Percentiles rank a stretch among this genome's conserved stretches.
Evolutionary conservation across 257 asterid species (phyloP).

Genomic region (Mentha longifolia): DNA sequence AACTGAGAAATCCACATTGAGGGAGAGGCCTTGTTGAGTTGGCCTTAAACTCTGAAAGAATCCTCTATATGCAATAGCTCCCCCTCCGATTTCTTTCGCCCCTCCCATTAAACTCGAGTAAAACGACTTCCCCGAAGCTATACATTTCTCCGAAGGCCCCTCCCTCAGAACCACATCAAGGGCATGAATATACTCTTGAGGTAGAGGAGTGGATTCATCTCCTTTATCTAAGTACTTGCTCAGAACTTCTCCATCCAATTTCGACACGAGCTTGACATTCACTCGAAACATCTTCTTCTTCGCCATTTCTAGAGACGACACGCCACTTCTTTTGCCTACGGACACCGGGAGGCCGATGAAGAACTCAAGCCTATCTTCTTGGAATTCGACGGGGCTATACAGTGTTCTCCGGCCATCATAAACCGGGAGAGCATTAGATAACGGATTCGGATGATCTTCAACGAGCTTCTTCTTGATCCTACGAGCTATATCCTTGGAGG

Average conservation of each 20-base stretch:
- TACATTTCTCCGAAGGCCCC: slow-evolving; percentile 66
- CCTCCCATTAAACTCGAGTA: slow-evolving; percentile 79
- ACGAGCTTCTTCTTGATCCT: slow-evolving; percentile 73
- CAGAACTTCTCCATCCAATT: slow-evolving; percentile 67
- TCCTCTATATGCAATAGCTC: slow-evolving; percentile 83
- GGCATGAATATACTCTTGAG: slow-evolving; percentile 97
- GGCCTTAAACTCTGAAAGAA: slow-evolving; percentile 94
- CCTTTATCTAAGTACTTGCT: slow-evolving; percentile 54
- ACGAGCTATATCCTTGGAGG: slow-evolving; percentile 80
- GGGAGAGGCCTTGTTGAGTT: slow-evolving; percentile 92
- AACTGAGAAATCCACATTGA: slow-evolving; percentile 88
- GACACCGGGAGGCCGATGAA: slow-evolving; percentile 69
- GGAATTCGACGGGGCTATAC: slow-evolving; percentile 81
- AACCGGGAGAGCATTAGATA: slow-evolving; percentile 72
- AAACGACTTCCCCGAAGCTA: slow-evolving; percentile 66
- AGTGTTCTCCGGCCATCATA: slow-evolving; percentile 81
- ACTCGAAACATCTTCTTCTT: slow-evolving; percentile 64
- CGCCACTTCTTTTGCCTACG: background rate
- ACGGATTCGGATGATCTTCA: slow-evolving; percentile 48
- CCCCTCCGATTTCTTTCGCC: slow-evolving; percentile 80
- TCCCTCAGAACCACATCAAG: slow-evolving; percentile 86
- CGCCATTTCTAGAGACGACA: background rate
- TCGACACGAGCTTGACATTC: slow-evolving; percentile 79
- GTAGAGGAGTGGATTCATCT: slow-evolving; percentile 60
- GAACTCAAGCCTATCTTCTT: slow-evolving; percentile 66